Evolutionary conservation across 2,329 filamentous ascomycete genomes (phyloP), one percentile per base, ranked within the genome.

Genomic region (Neopestalotiopsis sp.): DNA sequence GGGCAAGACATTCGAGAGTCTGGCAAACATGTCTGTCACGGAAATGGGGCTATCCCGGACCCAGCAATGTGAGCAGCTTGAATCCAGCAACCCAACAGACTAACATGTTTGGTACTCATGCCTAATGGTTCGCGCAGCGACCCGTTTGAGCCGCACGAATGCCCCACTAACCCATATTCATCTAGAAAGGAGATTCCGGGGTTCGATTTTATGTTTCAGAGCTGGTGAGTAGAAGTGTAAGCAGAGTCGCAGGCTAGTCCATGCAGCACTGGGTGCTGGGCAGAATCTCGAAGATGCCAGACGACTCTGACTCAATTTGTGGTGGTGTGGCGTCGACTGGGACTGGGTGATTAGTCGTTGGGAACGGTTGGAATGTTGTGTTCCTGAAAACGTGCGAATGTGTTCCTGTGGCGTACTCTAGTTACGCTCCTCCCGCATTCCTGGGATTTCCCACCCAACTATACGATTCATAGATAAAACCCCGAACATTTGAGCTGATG

Each of bases 1-100:
- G 32, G 68, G 70, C 69, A 71, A 74, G 69, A 72, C 70, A 74
- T 71, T 45, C 40, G 65, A 65, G 66, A 65, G 57, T 58, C 57
- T 61, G 66, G 61, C 49, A 68, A 69, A 66, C 69, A 66, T 57
- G 65, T 56, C 68, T 65, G 40, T 17, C 62, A 17, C 53, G 67
- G 45, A 49, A 49, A 67, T 65, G 66, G 34, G 59, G 38, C 38
- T 34, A 56, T 67, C 63, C 63, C n/a, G 40, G 64, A 38, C 67
- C 63, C 65, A 64, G 68, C 68, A 70, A 71, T 56, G 67, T 20
- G 70, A 70, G 65, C 70, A 69, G 69, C 24, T 67, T 57, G 70
- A 57, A 71, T 34, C 30, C 64, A 20, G 45, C 45, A 53, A 20
- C 45, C 45, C 45, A 53, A 53, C 67, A 40, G 61, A 62, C 66